Evolutionary conservation across 2,329 filamentous ascomycete genomes (phyloP).

Genomic region (Sporothrix inflata): DNA sequence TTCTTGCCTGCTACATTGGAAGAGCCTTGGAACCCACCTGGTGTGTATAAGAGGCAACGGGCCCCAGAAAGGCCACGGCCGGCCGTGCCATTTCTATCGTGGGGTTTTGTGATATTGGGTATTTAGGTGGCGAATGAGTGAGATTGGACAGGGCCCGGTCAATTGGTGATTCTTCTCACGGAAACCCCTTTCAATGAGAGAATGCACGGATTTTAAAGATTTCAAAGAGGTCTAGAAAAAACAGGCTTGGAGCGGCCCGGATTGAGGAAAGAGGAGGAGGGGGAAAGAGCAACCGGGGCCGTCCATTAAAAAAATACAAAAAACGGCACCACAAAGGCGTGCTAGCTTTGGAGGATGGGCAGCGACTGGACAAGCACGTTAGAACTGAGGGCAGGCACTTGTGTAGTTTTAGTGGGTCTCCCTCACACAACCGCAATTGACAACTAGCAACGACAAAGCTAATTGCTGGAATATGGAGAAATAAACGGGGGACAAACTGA

Average conservation of each 20-base stretch:
- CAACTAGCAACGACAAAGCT: background rate
- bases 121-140: background rate
- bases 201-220: background rate
- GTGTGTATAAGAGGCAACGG: conserved; percentile 38
- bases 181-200: background rate
- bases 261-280: background rate
- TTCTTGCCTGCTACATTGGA: background rate
- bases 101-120: background rate
- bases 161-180: background rate
- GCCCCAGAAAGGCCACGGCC: conserved; percentile 39
- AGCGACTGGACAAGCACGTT: background rate
- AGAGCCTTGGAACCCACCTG: conserved; percentile 34
- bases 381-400: background rate
- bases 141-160: background rate
- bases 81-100: conserved; percentile 14
- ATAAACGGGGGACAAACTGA: background rate
- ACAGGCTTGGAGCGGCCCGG: conserved; percentile 1
- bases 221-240: background rate
- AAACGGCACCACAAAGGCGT: conserved; percentile 8
- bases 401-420: conserved; percentile 7
- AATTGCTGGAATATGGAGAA: background rate
- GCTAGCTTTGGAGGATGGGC: background rate
- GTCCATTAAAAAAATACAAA: background rate
- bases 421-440: conserved; percentile 4
- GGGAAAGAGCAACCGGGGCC: background rate